phyloP scores from a whole-genome alignment of 2,329 filamentous ascomycete species.

The Botrytis sinoallii region DNA sequence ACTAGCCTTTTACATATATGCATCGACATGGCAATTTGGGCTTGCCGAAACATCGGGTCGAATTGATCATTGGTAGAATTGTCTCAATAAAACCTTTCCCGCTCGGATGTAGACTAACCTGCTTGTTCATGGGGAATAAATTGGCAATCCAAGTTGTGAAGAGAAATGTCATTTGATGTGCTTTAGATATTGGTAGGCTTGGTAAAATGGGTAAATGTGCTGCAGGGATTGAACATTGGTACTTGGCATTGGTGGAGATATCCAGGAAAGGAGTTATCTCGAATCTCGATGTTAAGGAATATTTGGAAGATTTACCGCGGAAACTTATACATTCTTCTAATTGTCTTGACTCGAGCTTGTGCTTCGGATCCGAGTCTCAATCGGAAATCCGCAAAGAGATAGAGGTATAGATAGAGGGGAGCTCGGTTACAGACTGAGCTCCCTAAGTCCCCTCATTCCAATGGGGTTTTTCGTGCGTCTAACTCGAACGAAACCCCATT shows the following conservation, averaged over 20 bases:
- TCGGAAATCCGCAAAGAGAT: not conserved
- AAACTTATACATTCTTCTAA: not conserved
- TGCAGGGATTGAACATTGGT: not conserved
- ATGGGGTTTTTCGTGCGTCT: not conserved
- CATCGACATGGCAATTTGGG: conserved; percentile 1
- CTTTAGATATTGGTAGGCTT: not conserved
- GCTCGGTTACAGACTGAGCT: conserved; percentile 1
- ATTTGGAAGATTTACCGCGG: not conserved
- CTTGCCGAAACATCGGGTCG: not conserved
- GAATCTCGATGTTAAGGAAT: not conserved
- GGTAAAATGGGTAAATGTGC: not conserved
- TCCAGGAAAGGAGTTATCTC: not conserved
- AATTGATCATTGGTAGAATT: not conserved
- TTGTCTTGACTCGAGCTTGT: not conserved
- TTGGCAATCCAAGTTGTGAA: not conserved
- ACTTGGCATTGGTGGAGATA: not conserved
- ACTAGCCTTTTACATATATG: not conserved
- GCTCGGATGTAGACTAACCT: not conserved
- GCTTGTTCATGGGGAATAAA: not conserved
- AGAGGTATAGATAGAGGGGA: not conserved
- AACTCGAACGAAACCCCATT: not conserved
- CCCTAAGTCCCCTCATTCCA: not conserved
- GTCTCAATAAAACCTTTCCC: not conserved
- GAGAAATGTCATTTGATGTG: not conserved
- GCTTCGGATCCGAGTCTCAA: not conserved